These are phyloP conservation scores for Auxenochlorella protothecoides DNA, from an alignment of 139 green algal genomes.

Conservation along the genomic window DNA sequence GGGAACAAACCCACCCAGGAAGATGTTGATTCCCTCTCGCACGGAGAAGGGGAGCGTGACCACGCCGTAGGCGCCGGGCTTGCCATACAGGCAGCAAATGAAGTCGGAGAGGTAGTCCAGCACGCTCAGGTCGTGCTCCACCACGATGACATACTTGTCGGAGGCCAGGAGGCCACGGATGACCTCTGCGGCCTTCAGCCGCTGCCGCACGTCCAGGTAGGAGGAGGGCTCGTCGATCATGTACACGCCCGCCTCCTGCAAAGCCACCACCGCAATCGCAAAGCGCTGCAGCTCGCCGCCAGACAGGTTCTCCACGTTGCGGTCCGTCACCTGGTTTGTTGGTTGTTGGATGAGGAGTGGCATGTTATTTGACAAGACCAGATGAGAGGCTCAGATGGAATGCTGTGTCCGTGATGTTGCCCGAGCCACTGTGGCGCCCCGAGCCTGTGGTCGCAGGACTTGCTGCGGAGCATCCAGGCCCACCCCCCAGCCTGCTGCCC, in stretches of 20 bases:
- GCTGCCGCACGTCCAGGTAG: slow-evolving; percentile 96
- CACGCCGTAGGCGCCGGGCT: slow-evolving; percentile 95
- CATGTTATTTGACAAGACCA: no score
- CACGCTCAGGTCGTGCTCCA: slow-evolving; percentile 83
- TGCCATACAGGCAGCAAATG: slow-evolving; percentile 99
- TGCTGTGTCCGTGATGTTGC: no score
- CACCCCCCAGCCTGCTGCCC: no score
- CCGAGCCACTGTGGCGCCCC: no score
- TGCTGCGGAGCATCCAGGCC: no score
- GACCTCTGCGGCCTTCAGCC: slow-evolving; percentile 86
- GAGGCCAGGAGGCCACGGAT: slow-evolving; percentile 68
- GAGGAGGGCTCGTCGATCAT: slow-evolving; percentile 98
- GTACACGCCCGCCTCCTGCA: slow-evolving; percentile 88
- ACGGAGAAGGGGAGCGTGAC: slow-evolving; percentile 94
- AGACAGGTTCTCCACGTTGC: slow-evolving; percentile 90
- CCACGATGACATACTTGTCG: slow-evolving; percentile 90
- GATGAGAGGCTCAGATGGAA: no score
- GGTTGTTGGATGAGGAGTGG: not conserved
- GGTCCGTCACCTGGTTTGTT: slow-evolving; percentile 67
- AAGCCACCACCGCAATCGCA: slow-evolving; percentile 89
- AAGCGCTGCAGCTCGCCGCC: slow-evolving; percentile 98
- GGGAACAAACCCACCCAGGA: slow-evolving; percentile 91
- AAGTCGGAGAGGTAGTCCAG: slow-evolving; percentile 99
- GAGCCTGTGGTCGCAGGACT: no score
- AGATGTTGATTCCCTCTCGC: slow-evolving; percentile 86